These are phyloP conservation scores for Glebionis coronaria DNA, from an alignment of 129 eudicot genomes.

Conservation along the genomic window DNA sequence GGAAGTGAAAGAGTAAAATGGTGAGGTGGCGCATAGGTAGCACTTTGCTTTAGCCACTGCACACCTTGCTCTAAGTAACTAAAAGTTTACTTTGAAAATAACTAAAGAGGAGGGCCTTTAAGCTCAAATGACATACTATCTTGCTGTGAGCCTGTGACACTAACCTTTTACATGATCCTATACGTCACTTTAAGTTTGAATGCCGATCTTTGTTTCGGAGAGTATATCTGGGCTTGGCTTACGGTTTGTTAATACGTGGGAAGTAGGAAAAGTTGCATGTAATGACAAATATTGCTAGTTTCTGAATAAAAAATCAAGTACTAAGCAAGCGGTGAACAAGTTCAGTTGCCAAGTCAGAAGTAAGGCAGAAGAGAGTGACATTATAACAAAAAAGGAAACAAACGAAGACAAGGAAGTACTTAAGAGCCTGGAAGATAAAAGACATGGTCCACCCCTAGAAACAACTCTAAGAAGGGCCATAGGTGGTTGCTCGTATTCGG, in stretches of 20 bases:
- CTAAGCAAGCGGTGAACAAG: neutral
- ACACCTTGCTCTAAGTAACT: no score
- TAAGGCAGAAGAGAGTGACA: neutral
- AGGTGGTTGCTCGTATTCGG: no score
- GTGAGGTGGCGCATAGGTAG: no score
- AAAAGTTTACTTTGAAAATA: no score
- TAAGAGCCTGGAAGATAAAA: neutral
- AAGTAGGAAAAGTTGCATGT: neutral
- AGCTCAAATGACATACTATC: neutral
- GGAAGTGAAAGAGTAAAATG: no score
- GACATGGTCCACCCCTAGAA: neutral
- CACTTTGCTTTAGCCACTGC: no score
- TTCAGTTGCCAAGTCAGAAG: neutral
- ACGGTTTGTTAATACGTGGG: neutral
- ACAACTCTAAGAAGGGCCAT: neutral
- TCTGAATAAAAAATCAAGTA: neutral
- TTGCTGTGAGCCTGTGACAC: neutral
- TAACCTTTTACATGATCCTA: neutral
- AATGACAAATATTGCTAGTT: neutral
- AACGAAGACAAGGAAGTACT: neutral
- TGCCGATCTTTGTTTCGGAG: neutral
- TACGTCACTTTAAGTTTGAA: neutral
- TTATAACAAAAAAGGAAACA: neutral
- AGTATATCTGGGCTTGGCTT: neutral
- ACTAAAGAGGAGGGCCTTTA: neutral